Conservation (phyloP, 805 yeast genomes). For the Teunomyces stri region DNA sequence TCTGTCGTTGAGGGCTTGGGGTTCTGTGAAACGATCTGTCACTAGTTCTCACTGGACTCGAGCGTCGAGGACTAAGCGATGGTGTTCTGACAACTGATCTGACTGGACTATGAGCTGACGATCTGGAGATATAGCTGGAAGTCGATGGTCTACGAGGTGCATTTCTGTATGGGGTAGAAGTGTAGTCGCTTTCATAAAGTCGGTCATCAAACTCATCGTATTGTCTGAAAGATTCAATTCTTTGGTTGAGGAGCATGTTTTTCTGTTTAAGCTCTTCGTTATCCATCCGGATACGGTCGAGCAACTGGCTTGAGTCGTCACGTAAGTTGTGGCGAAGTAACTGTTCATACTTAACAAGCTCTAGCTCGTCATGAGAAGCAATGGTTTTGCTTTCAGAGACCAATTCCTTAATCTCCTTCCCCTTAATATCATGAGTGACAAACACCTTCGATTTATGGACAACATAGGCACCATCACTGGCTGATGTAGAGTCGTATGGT, state of each 20-base stretch:
- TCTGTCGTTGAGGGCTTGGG: background rate
- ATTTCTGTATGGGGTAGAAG: constrained; percentile 9
- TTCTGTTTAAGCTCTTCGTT: constrained; percentile 9
- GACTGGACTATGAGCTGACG: constrained; percentile 5
- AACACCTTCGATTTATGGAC: constrained; percentile 43
- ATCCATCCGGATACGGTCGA: constrained; percentile 10
- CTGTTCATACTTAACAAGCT: constrained; percentile 6
- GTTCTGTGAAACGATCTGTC: background rate
- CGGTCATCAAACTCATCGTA: constrained; percentile 6
- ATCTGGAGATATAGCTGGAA: background rate
- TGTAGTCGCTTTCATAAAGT: constrained; percentile 8
- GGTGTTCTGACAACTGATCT: background rate
- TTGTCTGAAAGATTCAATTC: constrained; percentile 6
- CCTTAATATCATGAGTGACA: constrained; percentile 49
- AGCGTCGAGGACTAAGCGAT: constrained; percentile 3
- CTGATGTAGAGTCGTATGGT: constrained; percentile 19
- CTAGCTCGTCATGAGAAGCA: constrained; percentile 7
- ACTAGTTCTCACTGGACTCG: background rate
- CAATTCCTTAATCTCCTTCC: constrained; percentile 25
- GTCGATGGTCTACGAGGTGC: background rate
- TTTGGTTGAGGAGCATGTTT: constrained; percentile 10
- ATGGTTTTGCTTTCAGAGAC: constrained; percentile 6
- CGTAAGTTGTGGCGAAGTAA: constrained; percentile 6
- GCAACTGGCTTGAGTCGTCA: constrained; percentile 11
- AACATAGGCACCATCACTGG: constrained; percentile 21